These are phyloP conservation scores for Rhizophagus prolifer DNA, from an alignment of 192 early-diverging fungal species.

Conservation along the genomic window DNA sequence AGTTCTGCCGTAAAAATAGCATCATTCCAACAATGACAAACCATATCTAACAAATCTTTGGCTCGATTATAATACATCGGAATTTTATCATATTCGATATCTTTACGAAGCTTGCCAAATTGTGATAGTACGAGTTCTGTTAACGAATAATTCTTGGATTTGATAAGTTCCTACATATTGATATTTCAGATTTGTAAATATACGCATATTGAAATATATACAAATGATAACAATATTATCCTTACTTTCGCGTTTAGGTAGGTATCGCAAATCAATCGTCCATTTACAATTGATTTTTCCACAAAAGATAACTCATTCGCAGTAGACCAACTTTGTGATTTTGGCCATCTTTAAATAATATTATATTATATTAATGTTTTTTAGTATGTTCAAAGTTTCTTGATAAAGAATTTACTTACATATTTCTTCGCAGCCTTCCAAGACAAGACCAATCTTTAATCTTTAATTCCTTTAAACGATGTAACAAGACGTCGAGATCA, in stretches of 20 bases:
- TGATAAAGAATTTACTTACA: constrained; percentile 41
- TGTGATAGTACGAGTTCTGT: constrained; percentile 74
- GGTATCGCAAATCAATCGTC: constrained; percentile 92
- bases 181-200: background rate
- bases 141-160: constrained; percentile 82
- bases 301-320: constrained; percentile 63
- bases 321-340: constrained; percentile 67
- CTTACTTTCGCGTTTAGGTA: constrained; percentile 67
- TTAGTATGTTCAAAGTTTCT: background rate
- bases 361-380: background rate
- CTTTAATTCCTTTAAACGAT: constrained; percentile 85
- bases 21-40: constrained; percentile 83
- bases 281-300: constrained; percentile 76
- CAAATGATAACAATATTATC: background rate
- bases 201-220: background rate
- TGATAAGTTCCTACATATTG: constrained; percentile 68
- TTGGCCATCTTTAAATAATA: constrained; percentile 67
- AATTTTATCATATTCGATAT: constrained; percentile 82
- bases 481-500: constrained; percentile 88
- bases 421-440: constrained; percentile 77
- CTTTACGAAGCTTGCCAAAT: constrained; percentile 75
- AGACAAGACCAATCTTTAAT: constrained; percentile 83
- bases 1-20: constrained; percentile 74
- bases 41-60: constrained; percentile 61
- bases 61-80: constrained; percentile 65